Evolutionary conservation across 2,329 filamentous ascomycete genomes (phyloP).

Genomic region (Xylaria sp.): DNA sequence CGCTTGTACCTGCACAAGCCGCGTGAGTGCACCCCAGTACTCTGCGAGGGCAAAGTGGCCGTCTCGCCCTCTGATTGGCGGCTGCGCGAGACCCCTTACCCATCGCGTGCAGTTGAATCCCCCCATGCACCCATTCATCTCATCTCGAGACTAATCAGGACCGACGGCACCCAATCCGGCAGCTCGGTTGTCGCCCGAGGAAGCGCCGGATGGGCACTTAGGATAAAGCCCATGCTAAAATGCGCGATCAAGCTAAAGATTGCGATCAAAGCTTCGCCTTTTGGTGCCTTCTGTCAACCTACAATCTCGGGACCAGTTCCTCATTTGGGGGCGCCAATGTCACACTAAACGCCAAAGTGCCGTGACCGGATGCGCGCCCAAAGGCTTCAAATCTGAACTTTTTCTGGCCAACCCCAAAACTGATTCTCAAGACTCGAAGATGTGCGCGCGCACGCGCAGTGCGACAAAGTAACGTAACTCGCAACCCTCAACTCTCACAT

Average conservation of each 20-base stretch:
- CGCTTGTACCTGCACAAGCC: slow-evolving; percentile 46
- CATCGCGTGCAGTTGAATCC: slow-evolving; percentile 15
- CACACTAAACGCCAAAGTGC: slow-evolving; percentile 4
- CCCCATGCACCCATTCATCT: slow-evolving; percentile 21
- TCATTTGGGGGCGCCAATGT: slow-evolving; percentile 15
- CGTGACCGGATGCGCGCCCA: slow-evolving; percentile 10
- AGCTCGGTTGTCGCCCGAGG: slow-evolving; percentile 37
- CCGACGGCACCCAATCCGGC: slow-evolving; percentile 32
- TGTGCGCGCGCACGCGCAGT: background rate
- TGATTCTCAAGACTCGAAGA: background rate
- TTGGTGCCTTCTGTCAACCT: background rate
- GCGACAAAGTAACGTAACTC: slow-evolving; percentile 33
- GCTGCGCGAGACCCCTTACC: slow-evolving; percentile 15
- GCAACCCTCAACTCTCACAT: slow-evolving; percentile 10
- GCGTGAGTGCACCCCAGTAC: slow-evolving; percentile 40
- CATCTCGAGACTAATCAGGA: slow-evolving; percentile 21
- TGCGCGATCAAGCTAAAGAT: slow-evolving; percentile 14
- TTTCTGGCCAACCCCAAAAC: background rate
- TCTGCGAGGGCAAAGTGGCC: slow-evolving; percentile 17
- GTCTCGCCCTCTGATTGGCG: slow-evolving; percentile 23
- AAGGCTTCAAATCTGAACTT: slow-evolving; percentile 6
- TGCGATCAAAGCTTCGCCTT: slow-evolving; percentile 13
- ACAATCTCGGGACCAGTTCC: slow-evolving; percentile 34
- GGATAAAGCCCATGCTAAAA: slow-evolving; percentile 11
- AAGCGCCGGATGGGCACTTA: slow-evolving; percentile 39